phyloP scores from a whole-genome alignment of 1,284 basidiomycete genomes.

The Ustilago xerochloae region DNA sequence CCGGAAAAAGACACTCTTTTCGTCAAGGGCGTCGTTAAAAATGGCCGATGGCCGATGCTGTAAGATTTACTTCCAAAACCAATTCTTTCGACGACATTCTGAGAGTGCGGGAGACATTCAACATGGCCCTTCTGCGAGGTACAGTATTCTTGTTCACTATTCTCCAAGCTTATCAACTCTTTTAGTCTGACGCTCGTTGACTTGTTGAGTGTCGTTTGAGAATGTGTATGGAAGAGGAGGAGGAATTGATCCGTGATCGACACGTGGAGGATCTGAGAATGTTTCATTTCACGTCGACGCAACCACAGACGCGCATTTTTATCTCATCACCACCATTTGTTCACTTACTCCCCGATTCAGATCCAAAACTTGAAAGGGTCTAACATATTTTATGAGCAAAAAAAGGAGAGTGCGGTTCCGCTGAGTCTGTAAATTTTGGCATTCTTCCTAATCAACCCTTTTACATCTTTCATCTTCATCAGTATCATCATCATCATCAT shows the following conservation, averaged over 20 bases:
- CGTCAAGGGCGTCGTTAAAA: too few relatives aligned
- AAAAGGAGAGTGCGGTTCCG: not conserved
- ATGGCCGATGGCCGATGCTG: too few relatives aligned
- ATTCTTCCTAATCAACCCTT: not conserved
- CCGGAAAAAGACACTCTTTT: too few relatives aligned
- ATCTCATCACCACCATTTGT: not conserved
- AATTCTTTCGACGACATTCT: too few relatives aligned
- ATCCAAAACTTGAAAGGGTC: not conserved
- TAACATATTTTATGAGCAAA: not conserved
- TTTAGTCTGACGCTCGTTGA: too few relatives aligned
- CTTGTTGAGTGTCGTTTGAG: too few relatives aligned
- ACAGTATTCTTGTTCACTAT: too few relatives aligned
- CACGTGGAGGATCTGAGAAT: constrained; percentile 20
- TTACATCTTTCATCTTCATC: not conserved
- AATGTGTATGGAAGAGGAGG: not conserved
- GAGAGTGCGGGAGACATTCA: too few relatives aligned
- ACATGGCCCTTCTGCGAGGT: too few relatives aligned
- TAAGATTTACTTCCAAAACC: too few relatives aligned
- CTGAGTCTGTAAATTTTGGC: constrained; percentile 9
- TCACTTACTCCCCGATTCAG: not conserved
- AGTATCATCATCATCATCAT: not conserved
- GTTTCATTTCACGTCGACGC: not conserved
- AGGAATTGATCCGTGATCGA: constrained; percentile 17
- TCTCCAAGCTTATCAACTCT: too few relatives aligned
- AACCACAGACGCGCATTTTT: not conserved